Conservation (phyloP, 2,329 filamentous ascomycete genomes). For the Fusarium fujikuroi region DNA sequence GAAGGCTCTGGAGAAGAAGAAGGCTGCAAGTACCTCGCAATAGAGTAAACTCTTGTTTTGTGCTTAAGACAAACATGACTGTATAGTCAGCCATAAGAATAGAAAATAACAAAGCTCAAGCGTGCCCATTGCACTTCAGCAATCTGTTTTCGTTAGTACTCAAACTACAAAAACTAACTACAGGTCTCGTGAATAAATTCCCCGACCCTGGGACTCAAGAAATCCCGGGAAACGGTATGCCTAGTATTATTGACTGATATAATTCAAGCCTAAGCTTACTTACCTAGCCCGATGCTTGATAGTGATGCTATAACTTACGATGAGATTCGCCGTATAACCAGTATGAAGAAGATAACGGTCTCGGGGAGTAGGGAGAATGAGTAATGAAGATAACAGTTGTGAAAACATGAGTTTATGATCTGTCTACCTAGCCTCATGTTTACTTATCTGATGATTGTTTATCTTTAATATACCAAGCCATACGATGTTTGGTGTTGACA, state of each 20-base stretch:
- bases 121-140: neutral
- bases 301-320: neutral
- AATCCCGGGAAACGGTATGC: neutral
- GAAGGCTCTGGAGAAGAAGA: conserved; percentile 30
- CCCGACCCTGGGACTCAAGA: neutral
- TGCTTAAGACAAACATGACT: too few relatives aligned
- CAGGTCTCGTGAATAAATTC: neutral
- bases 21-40: neutral
- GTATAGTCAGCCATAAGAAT: neutral
- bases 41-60: neutral
- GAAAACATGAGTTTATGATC: neutral
- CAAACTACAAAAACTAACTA: neutral
- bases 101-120: neutral
- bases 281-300: neutral
- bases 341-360: neutral
- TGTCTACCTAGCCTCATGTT: neutral
- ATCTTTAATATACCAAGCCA: neutral
- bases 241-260: neutral
- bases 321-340: neutral
- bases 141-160: neutral
- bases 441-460: neutral
- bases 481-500: neutral
- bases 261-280: neutral
- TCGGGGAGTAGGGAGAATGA: neutral
- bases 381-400: neutral